Conservation (phyloP, 2,329 filamentous ascomycete genomes). For the Ophiostoma tasmaniense region DNA sequence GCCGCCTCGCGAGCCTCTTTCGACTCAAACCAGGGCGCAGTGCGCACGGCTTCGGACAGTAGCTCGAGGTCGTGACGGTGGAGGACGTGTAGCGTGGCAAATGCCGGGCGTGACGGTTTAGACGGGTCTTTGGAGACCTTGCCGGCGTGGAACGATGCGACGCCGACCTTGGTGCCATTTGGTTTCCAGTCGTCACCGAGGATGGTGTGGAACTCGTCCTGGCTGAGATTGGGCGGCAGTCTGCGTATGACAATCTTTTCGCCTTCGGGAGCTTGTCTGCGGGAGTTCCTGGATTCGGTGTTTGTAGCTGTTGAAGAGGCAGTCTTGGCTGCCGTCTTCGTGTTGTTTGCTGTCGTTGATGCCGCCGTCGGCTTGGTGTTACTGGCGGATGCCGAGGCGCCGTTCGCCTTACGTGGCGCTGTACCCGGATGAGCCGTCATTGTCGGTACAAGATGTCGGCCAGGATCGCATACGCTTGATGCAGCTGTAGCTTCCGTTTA, state of each 20-base stretch:
- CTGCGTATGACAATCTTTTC: constrained; percentile 80
- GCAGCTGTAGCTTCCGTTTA: not conserved
- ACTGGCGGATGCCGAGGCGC: constrained; percentile 35
- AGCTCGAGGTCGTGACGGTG: constrained; percentile 57
- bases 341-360: not conserved
- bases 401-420: constrained; percentile 38
- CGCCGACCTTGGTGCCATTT: constrained; percentile 77
- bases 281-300: not conserved
- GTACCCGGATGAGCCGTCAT: constrained; percentile 23
- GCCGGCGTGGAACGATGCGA: constrained; percentile 56
- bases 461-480: not conserved
- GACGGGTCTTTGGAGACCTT: constrained; percentile 81
- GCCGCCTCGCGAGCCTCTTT: constrained; percentile 67
- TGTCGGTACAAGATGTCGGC: not conserved
- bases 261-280: constrained; percentile 37
- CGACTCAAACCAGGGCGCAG: constrained; percentile 68
- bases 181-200: constrained; percentile 74
- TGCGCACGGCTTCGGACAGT: constrained; percentile 63
- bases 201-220: constrained; percentile 62
- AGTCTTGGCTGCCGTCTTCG: not conserved
- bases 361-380: not conserved
- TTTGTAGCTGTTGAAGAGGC: not conserved
- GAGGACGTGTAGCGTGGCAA: constrained; percentile 76
- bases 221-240: constrained; percentile 76
- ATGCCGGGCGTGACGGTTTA: constrained; percentile 71